Conservation (phyloP, 192 early-diverging fungal genomes). For the Rhizophagus prolifer region DNA sequence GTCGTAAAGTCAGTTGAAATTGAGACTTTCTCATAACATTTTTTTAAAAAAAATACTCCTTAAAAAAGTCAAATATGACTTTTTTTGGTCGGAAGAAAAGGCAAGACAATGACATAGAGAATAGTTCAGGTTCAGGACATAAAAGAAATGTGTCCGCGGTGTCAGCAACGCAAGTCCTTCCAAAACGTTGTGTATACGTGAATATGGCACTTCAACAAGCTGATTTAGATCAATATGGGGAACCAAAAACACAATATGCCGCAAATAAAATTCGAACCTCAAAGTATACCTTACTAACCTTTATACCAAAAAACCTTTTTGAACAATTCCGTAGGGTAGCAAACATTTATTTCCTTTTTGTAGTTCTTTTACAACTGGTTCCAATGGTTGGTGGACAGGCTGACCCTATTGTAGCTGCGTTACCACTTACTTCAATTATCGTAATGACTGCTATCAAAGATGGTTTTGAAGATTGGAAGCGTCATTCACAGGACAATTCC, state of each 20-base stretch:
- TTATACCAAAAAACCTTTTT: slow-evolving; percentile 93
- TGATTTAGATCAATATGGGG: slow-evolving; percentile 32
- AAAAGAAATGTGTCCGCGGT: slow-evolving; percentile 29
- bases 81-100: neutral
- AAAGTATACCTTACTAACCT: slow-evolving; percentile 89
- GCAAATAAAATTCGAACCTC: slow-evolving; percentile 81
- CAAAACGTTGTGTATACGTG: slow-evolving; percentile 41
- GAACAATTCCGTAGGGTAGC: slow-evolving; percentile 96
- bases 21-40: neutral
- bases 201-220: slow-evolving; percentile 33
- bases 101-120: neutral
- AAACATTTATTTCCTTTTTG: slow-evolving; percentile 92
- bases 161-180: slow-evolving; percentile 32
- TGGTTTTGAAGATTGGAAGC: slow-evolving; percentile 89
- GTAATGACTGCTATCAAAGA: slow-evolving; percentile 82
- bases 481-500: slow-evolving; percentile 77
- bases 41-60: neutral
- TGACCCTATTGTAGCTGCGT: slow-evolving; percentile 72
- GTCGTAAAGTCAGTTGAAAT: neutral
- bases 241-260: slow-evolving; percentile 38
- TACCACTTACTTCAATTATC: slow-evolving; percentile 82
- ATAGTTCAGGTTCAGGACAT: neutral
- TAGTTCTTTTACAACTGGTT: slow-evolving; percentile 80
- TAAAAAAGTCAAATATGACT: neutral
- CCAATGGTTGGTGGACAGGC: slow-evolving; percentile 55